phyloP scores from a whole-genome alignment of 257 asterid genomes.

The Striga asiatica region DNA sequence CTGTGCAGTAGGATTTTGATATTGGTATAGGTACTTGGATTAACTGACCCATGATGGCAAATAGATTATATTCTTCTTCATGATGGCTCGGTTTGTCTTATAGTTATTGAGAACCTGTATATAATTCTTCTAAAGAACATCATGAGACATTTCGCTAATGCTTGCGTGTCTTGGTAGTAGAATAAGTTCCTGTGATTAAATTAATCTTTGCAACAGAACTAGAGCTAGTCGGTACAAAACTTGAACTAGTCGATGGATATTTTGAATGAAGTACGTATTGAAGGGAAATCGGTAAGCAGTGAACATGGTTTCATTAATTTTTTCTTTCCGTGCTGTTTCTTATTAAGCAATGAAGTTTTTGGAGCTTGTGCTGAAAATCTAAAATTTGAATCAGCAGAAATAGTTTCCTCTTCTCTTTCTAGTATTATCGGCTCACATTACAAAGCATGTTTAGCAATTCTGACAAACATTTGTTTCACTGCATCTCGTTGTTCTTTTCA shows the following conservation, averaged over 20 bases:
- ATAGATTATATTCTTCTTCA: too few relatives aligned
- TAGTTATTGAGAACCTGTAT: too few relatives aligned
- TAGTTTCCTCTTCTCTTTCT: background rate
- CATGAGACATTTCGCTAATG: background rate
- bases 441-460: too few relatives aligned
- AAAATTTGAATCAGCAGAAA: background rate
- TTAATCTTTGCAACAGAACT: background rate
- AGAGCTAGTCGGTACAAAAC: background rate
- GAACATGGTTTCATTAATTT: background rate
- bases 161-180: background rate
- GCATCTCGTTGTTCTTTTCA: too few relatives aligned
- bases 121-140: too few relatives aligned
- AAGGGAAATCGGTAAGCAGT: background rate
- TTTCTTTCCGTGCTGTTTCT: too few relatives aligned
- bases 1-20: background rate
- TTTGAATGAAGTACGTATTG: background rate
- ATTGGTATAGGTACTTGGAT: background rate
- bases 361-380: background rate
- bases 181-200: background rate
- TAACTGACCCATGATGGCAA: too few relatives aligned
- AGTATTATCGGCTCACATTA: too few relatives aligned
- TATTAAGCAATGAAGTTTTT: too few relatives aligned
- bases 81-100: too few relatives aligned
- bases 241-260: background rate
- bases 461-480: too few relatives aligned